These are phyloP conservation scores for Brasenia schreberi DNA, from an alignment of 164 flowering plant genomes.

Conservation along the genomic window DNA sequence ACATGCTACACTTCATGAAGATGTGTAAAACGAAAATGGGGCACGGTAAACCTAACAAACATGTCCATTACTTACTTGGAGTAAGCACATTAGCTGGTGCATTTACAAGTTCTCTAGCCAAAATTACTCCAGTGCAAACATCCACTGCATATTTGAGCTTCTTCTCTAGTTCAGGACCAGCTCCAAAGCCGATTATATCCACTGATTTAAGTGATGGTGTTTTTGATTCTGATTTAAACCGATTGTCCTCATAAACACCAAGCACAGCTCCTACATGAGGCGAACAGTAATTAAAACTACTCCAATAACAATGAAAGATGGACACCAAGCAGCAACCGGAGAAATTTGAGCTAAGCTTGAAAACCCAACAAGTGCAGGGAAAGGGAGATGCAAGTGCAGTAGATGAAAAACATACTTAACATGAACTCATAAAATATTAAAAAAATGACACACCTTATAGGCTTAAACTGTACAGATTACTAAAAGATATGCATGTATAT, in stretches of 20 bases:
- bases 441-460: too few relatives aligned
- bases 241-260: slow-evolving; percentile 66
- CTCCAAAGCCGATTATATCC: slow-evolving; percentile 82
- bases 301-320: not conserved
- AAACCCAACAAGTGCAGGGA: too few relatives aligned
- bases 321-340: not conserved
- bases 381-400: too few relatives aligned
- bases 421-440: too few relatives aligned
- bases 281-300: slow-evolving; percentile 3
- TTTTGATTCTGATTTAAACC: slow-evolving; percentile 83
- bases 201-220: slow-evolving; percentile 49
- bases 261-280: slow-evolving; percentile 49
- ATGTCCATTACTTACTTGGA: slow-evolving; percentile 45
- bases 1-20: too few relatives aligned
- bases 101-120: slow-evolving; percentile 86
- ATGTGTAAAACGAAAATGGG: too few relatives aligned
- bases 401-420: too few relatives aligned
- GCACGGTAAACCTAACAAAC: too few relatives aligned
- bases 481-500: too few relatives aligned
- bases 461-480: too few relatives aligned
- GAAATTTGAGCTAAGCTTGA: not conserved
- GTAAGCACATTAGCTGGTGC: slow-evolving; percentile 96
- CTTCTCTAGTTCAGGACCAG: slow-evolving; percentile 70
- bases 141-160: slow-evolving; percentile 64
- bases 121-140: slow-evolving; percentile 63